Evolutionary conservation across 306 rosid genomes (phyloP).

Genomic region (Cucurbita ficifolia): DNA sequence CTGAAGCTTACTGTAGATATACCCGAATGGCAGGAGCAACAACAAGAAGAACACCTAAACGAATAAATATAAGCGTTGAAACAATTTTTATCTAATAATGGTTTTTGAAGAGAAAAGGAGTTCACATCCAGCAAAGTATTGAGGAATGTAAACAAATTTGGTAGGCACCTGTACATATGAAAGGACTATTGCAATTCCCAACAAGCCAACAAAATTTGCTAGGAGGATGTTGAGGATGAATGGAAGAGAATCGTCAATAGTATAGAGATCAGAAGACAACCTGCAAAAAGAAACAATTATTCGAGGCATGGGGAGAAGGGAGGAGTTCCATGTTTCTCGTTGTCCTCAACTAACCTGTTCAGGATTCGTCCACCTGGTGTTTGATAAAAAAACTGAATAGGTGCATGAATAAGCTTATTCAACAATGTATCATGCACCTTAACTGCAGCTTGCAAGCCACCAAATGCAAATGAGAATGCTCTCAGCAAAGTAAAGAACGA

Average conservation of each 20-base stretch:
- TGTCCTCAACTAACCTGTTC: slow-evolving; percentile 49
- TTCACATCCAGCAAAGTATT: not conserved
- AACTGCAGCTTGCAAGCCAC: slow-evolving; percentile 79
- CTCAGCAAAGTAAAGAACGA: slow-evolving; percentile 82
- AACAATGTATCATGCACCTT: slow-evolving; percentile 70
- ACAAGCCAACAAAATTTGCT: slow-evolving; percentile 80
- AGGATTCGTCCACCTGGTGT: slow-evolving; percentile 84
- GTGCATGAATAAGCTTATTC: slow-evolving; percentile 59
- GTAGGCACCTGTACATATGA: slow-evolving; percentile 72
- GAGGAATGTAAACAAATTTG: not conserved
- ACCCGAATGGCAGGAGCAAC: slow-evolving; percentile 84
- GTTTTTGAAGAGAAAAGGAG: not conserved
- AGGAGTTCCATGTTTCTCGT: slow-evolving; percentile 11
- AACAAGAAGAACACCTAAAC: slow-evolving; percentile 63
- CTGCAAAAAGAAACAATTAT: slow-evolving; percentile 30
- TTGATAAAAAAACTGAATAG: slow-evolving; percentile 73
- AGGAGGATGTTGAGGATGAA: slow-evolving; percentile 87
- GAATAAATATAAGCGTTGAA: slow-evolving; percentile 12
- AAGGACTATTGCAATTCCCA: slow-evolving; percentile 75
- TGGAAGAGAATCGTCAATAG: slow-evolving; percentile 92
- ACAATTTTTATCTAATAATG: slow-evolving; percentile 6
- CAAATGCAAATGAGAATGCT: slow-evolving; percentile 92
- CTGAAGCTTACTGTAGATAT: slow-evolving; percentile 88
- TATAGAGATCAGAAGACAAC: slow-evolving; percentile 91
- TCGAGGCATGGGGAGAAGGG: not conserved